These are phyloP conservation scores for Ascoidea tarda DNA, from an alignment of 805 yeast genomes.

Conservation along the genomic window DNA sequence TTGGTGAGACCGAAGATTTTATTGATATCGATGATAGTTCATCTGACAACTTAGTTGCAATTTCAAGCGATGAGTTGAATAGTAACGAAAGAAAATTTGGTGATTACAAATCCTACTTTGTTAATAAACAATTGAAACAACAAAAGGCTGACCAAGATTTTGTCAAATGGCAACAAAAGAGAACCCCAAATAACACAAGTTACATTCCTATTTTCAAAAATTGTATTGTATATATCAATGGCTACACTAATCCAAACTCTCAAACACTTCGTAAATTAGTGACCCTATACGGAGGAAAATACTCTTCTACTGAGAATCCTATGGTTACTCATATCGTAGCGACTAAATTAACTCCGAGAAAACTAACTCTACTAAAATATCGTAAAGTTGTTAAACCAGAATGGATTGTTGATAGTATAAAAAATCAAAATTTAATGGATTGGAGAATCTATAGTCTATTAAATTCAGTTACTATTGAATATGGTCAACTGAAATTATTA, in stretches of 20 bases:
- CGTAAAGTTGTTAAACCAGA: conserved; percentile 68
- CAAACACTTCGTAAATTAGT: conserved; percentile 57
- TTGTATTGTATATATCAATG: conserved; percentile 72
- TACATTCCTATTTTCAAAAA: conserved; percentile 32
- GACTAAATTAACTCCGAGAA: conserved; percentile 62
- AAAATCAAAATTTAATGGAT: conserved; percentile 29
- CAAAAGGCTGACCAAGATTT: conserved; percentile 39
- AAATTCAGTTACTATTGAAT: conserved; percentile 22
- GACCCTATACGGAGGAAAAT: conserved; percentile 68
- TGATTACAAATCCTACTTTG: conserved; percentile 52
- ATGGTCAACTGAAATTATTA: conserved; percentile 35
- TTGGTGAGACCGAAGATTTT: neutral
- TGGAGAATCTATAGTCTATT: conserved; percentile 60
- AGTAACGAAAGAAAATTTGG: conserved; percentile 32
- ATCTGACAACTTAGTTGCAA: neutral
- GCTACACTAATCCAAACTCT: conserved; percentile 76
- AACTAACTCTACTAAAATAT: conserved; percentile 46
- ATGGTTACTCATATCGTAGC: conserved; percentile 80
- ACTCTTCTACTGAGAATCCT: conserved; percentile 54
- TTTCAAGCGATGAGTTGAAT: neutral
- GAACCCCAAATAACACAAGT: neutral
- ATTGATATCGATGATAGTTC: neutral
- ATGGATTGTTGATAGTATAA: conserved; percentile 66
- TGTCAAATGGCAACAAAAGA: conserved; percentile 28
- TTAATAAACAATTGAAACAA: conserved; percentile 46